Percentiles rank a stretch among this genome's conserved stretches.
Conservation (phyloP, 2,329 filamentous ascomycete species). For the Coniella lustricola region DNA sequence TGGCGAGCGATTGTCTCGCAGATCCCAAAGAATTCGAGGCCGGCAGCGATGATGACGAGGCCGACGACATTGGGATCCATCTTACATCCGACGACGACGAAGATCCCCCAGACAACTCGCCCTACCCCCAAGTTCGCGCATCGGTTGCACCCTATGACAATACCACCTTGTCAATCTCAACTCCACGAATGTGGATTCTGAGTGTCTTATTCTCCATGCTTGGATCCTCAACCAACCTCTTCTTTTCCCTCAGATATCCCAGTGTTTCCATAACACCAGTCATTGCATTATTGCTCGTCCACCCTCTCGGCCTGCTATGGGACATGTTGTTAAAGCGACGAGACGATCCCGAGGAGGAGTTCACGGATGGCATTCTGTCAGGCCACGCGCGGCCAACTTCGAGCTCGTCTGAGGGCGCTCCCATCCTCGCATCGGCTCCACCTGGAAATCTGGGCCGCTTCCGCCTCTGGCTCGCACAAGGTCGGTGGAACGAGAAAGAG, state of each 20-base stretch:
- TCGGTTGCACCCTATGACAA: slow-evolving; percentile 73
- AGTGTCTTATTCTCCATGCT: slow-evolving; percentile 75
- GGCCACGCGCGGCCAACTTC: slow-evolving; percentile 16
- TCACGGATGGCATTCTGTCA: slow-evolving; percentile 34
- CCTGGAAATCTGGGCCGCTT: slow-evolving; percentile 32
- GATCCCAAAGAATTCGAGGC: slow-evolving; percentile 29
- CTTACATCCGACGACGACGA: slow-evolving; percentile 37
- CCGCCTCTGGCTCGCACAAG: slow-evolving; percentile 71
- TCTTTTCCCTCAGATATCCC: slow-evolving; percentile 85
- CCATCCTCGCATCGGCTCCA: slow-evolving; percentile 5
- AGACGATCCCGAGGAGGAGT: slow-evolving; percentile 42
- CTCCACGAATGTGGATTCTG: slow-evolving; percentile 78
- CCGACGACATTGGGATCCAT: slow-evolving; percentile 25
- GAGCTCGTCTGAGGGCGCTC: slow-evolving; percentile 8
- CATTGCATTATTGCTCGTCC: slow-evolving; percentile 77
- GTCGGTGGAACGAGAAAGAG: slow-evolving; percentile 81
- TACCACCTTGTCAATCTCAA: slow-evolving; percentile 72
- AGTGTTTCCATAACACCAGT: slow-evolving; percentile 85
- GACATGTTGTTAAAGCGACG: slow-evolving; percentile 65
- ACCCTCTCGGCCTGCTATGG: slow-evolving; percentile 76
- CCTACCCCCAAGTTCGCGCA: slow-evolving; percentile 72
- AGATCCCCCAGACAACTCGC: slow-evolving; percentile 60
- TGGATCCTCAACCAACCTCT: slow-evolving; percentile 77
- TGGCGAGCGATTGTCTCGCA: slow-evolving; percentile 39
- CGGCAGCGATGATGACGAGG: slow-evolving; percentile 27